These are phyloP conservation scores for Claviceps capensis DNA, from an alignment of 2,329 filamentous ascomycete species.

Conservation along the genomic window DNA sequence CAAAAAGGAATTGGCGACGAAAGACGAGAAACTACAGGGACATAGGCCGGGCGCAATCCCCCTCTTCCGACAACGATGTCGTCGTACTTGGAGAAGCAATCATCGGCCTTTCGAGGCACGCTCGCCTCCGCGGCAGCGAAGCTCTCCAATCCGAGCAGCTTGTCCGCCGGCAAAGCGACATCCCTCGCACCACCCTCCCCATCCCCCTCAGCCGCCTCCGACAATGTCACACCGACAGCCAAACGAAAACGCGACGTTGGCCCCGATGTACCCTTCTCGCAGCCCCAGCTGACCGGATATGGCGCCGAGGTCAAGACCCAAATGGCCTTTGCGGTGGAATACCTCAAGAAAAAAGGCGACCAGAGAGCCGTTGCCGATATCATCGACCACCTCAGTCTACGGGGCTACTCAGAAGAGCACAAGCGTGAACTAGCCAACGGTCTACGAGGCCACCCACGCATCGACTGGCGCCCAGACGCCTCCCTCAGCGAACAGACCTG, in stretches of 20 bases:
- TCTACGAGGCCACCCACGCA: conserved; percentile 49
- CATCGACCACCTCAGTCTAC: conserved; percentile 65
- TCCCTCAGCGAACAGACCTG: conserved; percentile 54
- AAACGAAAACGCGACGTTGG: conserved; percentile 45
- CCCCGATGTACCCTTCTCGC: conserved; percentile 51
- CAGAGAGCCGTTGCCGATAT: conserved; percentile 63
- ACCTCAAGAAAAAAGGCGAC: conserved; percentile 58
- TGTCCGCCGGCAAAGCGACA: conserved; percentile 22
- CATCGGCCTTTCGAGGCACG: conserved; percentile 46
- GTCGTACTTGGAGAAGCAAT: conserved; percentile 49
- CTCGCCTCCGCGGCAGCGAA: conserved; percentile 51
- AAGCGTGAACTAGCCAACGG: conserved; percentile 54
- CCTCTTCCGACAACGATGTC: conserved; percentile 34
- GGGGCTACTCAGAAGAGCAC: conserved; percentile 44
- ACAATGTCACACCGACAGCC: conserved; percentile 48
- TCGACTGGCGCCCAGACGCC: conserved; percentile 41
- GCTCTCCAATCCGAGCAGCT: conserved; percentile 39
- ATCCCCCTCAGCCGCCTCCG: conserved; percentile 43
- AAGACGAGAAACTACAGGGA: too few species aligned
- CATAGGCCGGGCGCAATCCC: not conserved
- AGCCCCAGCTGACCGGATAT: conserved; percentile 61
- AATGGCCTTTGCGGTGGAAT: conserved; percentile 74
- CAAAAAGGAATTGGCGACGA: not conserved
- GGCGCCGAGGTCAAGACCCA: conserved; percentile 76
- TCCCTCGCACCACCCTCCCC: conserved; percentile 46